Evolutionary conservation across 2,329 filamentous ascomycete genomes (phyloP).

Genomic region (Metarhizium anisopliae): DNA sequence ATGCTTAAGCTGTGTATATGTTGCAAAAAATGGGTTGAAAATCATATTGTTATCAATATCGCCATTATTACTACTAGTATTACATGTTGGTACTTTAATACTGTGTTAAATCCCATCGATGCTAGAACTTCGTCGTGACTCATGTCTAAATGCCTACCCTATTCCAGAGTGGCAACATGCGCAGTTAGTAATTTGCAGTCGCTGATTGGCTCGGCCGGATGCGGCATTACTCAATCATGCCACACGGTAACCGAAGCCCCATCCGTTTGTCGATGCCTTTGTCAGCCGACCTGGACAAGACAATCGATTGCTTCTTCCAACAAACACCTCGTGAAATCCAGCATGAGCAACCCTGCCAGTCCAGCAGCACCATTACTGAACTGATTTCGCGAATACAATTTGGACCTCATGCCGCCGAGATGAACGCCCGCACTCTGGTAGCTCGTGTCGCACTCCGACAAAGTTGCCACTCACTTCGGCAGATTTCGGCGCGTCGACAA

Average conservation of each 20-base stretch:
- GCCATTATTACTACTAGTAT: neutral
- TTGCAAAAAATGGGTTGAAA: too few relatives aligned
- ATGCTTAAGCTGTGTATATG: too few relatives aligned
- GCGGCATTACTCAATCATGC: constrained; percentile 9
- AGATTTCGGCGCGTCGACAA: constrained; percentile 28
- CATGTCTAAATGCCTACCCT: neutral
- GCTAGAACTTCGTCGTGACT: too few relatives aligned
- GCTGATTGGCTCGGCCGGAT: constrained; percentile 14
- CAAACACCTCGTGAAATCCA: neutral
- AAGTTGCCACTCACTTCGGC: constrained; percentile 30
- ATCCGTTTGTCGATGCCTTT: constrained; percentile 1
- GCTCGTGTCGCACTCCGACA: constrained; percentile 31
- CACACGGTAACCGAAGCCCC: constrained; percentile 6
- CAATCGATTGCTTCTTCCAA: constrained; percentile 3
- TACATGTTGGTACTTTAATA: neutral
- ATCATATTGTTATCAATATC: too few relatives aligned
- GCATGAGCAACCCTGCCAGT: neutral
- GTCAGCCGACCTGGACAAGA: constrained; percentile 1
- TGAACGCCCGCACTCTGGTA: constrained; percentile 35
- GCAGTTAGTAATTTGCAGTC: constrained; percentile 5
- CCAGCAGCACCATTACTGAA: neutral
- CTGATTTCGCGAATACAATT: neutral
- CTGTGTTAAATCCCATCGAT: too few relatives aligned
- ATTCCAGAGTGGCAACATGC: neutral
- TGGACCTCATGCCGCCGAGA: constrained; percentile 21